Evolutionary conservation across 129 eudicot genomes (phyloP), one percentile per base, ranked within the genome.

Genomic region (Gnaphalium uliginosum): DNA sequence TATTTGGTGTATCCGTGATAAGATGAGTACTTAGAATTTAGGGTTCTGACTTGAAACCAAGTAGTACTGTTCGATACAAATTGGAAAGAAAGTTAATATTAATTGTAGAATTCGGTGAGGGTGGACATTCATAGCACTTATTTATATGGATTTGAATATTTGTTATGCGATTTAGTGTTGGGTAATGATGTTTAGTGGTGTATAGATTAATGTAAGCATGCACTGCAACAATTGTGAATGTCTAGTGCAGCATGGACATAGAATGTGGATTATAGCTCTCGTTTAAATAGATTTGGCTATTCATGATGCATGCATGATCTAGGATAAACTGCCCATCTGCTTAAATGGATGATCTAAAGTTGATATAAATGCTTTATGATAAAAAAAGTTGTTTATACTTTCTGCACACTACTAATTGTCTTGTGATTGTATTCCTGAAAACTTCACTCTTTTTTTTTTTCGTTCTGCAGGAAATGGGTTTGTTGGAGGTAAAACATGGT

Each of bases 401-500:
- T 41, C 53, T 78, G 63, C 48, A 78, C 69, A 43, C 67, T 41
- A 25, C 53, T 33, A 70, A 30, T 37, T 58, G 21, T 70, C 32
- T 26, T 25, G 71, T 56, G 53, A 15, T 22, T 37, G 26, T 54
- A 26, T 69, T 41, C 39, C 64, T 83, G 67, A 75, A 74, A 75
- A 57, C 11, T 41, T 46, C 22, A 1, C 56, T 19, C 25, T 71
- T 27, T 87, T 39, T 39, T 14, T 10, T 11, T 46, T 46, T 13
- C 18, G 66, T 75, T 43, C 0, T 88, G 85, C 87, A 90, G 97
- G 96, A 94, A 83, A 94, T 94, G 98, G 89, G 96, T 54, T 73
- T 94, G 79, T 84, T 94, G 88, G 98, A 94, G 85, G 92, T 91
- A 73, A 94, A 94, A 84, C 98, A 94, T 77, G 98, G 98, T 65